Percentiles rank a stretch among this genome's conserved stretches.
Conservation (phyloP, 2,329 filamentous ascomycete species). For the Xylaria sp. region DNA sequence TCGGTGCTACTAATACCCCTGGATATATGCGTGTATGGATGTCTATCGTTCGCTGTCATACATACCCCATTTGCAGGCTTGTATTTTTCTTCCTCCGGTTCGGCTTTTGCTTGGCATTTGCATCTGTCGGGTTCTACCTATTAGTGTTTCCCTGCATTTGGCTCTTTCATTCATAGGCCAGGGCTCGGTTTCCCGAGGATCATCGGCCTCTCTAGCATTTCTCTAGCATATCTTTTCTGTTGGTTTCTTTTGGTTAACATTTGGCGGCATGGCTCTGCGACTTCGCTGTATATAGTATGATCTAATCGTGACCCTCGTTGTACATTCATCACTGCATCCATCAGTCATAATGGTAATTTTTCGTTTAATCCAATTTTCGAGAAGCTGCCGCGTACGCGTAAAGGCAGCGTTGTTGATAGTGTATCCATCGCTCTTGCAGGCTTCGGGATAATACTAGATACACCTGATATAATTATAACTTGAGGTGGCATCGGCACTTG, state of each 20-base stretch:
- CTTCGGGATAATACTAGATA: not conserved
- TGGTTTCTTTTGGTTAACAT: not conserved
- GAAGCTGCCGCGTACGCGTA: not conserved
- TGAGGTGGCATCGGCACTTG: not conserved
- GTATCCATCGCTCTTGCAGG: not conserved
- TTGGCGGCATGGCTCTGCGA: slow-evolving; percentile 1
- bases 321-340: not conserved
- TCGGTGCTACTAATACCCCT: too few species aligned
- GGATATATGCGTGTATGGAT: not conserved
- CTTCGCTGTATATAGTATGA: slow-evolving; percentile 17
- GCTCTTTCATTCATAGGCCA: too few species aligned
- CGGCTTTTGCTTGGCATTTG: not conserved
- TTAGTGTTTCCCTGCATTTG: too few species aligned
- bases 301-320: not conserved
- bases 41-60: not conserved
- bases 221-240: too few species aligned
- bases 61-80: not conserved
- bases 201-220: too few species aligned
- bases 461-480: not conserved
- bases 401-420: not conserved
- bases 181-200: too few species aligned
- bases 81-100: not conserved
- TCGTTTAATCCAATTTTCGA: not conserved
- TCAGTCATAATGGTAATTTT: not conserved
- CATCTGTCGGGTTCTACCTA: not conserved